These are phyloP conservation scores for Diplotaxis tenuifolia DNA, from an alignment of 345 rosid genomes.

Conservation along the genomic window DNA sequence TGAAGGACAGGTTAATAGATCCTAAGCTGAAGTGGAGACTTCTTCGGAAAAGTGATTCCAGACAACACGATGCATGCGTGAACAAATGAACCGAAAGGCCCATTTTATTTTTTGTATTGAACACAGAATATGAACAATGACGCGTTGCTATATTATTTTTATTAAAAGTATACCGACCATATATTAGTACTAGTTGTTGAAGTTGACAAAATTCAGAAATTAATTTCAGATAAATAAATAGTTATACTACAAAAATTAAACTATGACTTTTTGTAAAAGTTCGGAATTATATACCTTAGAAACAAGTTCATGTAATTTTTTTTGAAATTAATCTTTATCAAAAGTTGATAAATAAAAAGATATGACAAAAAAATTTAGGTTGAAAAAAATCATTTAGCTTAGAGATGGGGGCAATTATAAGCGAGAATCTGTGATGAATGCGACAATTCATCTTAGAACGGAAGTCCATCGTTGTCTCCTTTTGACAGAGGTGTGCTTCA, in stretches of 20 bases:
- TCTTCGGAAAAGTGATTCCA: slow-evolving; percentile 27
- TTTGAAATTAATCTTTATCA: not conserved
- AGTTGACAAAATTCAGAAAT: not conserved
- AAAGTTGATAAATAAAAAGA: not conserved
- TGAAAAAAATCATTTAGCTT: not conserved
- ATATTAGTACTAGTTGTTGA: not conserved
- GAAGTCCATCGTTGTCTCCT: slow-evolving; percentile 29
- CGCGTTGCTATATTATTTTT: not conserved
- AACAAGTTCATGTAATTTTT: not conserved
- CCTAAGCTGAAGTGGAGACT: slow-evolving; percentile 6
- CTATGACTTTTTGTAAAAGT: not conserved
- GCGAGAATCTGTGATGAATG: not conserved
- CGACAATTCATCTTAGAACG: slow-evolving; percentile 22
- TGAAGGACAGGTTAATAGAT: slow-evolving; percentile 10
- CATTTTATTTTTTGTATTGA: not conserved
- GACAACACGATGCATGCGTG: slow-evolving; percentile 31
- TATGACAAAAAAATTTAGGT: not conserved
- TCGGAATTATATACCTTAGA: not conserved
- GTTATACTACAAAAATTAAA: not conserved
- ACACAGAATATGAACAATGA: not conserved
- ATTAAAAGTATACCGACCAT: not conserved
- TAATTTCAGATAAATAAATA: not conserved
- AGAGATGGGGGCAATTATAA: not conserved
- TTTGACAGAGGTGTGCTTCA: not conserved
- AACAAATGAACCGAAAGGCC: not conserved